Base-by-base conservation (phyloP, 164 flowering plant genomes). In the Annona squamosa region DNA sequence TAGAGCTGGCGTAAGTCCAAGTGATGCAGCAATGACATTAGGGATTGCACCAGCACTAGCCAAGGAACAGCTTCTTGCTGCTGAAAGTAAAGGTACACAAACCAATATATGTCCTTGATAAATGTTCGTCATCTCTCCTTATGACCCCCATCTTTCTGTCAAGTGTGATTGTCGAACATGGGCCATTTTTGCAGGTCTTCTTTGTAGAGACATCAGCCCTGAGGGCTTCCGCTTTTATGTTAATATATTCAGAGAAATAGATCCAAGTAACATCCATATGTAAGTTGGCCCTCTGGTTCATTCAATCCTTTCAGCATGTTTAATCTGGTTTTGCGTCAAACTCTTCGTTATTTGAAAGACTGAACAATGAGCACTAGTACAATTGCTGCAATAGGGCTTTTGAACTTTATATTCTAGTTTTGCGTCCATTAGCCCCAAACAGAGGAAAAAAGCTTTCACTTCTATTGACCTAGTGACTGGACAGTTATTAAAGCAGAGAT, bases 41-140 rank as follows among this genome's bases (percentile, higher is more conserved):
- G 98, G 94, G 46, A 86, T 95, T 83, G 99, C 99, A 73, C 99
- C 99, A 65, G 94, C 90, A 26, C 82, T 95, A 90, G 99, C 98
- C 18, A 92, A 92, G 86, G 99, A 95, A 81, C 97, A 95, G 80
- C 97, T 93, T 75, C 82, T 95, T 46, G 81, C 86, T 77, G 97
- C 98, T 74, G 99, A 95, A 84, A 85, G 87, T 84, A 89, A 82
- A 89, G 99, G 99, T 87, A 80, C 65, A 43, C 12, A 65, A 13
- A 69, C 69, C 65, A 45, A 48, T 5, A 9, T 52, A 26, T 26
- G 37, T 26, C 37, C 37, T 26, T 26, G 37, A 26, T 26, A 26
- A 26, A 26, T 26, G 37, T 7, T 64, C 41, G n/a, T 18, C 26
- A 18, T 45, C 5, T 17, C 48, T 17, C 46, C 12, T 6, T 26